Evolutionary conservation across 176 grass and related monocot genomes (phyloP).

Genomic region (Cymbopogon citratus): DNA sequence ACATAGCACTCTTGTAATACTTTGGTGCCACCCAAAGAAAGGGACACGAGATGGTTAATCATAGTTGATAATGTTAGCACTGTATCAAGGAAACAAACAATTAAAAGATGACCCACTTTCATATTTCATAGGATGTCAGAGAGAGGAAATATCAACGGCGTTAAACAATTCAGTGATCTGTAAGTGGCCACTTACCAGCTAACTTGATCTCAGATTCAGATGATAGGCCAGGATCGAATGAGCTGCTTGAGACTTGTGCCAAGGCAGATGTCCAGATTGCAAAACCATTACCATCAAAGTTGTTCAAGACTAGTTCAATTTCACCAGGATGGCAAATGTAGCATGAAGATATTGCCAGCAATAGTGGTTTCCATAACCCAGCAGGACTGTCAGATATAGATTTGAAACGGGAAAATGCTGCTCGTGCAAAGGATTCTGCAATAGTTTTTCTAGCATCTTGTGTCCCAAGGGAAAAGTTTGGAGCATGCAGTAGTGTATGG

Average conservation of each 20-base stretch:
- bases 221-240: slow-evolving; percentile 52
- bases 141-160: background rate
- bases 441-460: slow-evolving; percentile 43
- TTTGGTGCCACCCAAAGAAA: slow-evolving; percentile 36
- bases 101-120: background rate
- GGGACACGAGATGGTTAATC: slow-evolving; percentile 43
- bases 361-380: slow-evolving; percentile 60
- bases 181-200: slow-evolving; percentile 47
- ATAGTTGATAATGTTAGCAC: slow-evolving; percentile 55
- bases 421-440: slow-evolving; percentile 38
- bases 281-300: slow-evolving; percentile 46
- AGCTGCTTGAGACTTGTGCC: slow-evolving; percentile 57
- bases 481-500: slow-evolving; percentile 61
- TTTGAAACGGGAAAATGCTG: slow-evolving; percentile 56
- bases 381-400: slow-evolving; percentile 48
- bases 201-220: slow-evolving; percentile 77
- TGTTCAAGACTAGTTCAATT: slow-evolving; percentile 48
- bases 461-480: slow-evolving; percentile 40
- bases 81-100: slow-evolving; percentile 30
- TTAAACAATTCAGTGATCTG: background rate
- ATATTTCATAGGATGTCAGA: background rate
- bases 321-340: slow-evolving; percentile 71
- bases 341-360: slow-evolving; percentile 71
- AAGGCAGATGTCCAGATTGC: slow-evolving; percentile 50
- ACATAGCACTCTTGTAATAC: slow-evolving; percentile 55